Conservation (phyloP, 129 eudicot species). For the Ambrosia artemisiifolia region DNA sequence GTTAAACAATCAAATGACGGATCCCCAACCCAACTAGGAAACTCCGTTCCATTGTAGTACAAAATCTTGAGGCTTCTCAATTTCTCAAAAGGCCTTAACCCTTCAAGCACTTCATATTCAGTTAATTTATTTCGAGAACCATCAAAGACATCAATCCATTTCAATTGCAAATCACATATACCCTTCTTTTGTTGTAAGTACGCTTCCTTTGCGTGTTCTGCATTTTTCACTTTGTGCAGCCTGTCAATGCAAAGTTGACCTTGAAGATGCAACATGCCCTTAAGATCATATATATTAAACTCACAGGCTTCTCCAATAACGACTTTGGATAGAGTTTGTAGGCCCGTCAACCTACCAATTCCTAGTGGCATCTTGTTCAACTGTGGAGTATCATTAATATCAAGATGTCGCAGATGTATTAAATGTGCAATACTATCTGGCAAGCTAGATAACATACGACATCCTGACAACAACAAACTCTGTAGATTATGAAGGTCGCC, state of each 20-base stretch:
- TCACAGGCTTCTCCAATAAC: background rate
- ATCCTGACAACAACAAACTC: no score
- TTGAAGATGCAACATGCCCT: background rate
- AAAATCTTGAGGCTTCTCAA: background rate
- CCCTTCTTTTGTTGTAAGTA: background rate
- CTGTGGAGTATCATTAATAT: background rate
- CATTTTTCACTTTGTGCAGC: background rate
- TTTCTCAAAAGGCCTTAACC: background rate
- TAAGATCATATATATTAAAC: background rate
- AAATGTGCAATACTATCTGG: no score
- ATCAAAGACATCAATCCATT: background rate
- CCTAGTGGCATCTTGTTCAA: background rate
- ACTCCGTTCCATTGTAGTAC: background rate
- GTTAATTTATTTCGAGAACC: background rate
- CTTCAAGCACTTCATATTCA: background rate
- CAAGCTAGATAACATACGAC: no score
- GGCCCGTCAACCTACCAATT: background rate
- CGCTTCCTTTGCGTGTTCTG: background rate
- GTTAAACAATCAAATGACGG: background rate
- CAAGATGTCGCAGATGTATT: background rate
- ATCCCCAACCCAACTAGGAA: constrained; percentile 1
- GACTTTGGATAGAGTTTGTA: background rate
- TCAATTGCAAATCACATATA: background rate
- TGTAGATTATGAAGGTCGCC: no score
- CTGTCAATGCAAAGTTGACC: background rate